Evolutionary conservation across 371 early-diverging fungal species (phyloP), one percentile per base, ranked within the genome.

Genomic region (Syncephalastrum racemosum): DNA sequence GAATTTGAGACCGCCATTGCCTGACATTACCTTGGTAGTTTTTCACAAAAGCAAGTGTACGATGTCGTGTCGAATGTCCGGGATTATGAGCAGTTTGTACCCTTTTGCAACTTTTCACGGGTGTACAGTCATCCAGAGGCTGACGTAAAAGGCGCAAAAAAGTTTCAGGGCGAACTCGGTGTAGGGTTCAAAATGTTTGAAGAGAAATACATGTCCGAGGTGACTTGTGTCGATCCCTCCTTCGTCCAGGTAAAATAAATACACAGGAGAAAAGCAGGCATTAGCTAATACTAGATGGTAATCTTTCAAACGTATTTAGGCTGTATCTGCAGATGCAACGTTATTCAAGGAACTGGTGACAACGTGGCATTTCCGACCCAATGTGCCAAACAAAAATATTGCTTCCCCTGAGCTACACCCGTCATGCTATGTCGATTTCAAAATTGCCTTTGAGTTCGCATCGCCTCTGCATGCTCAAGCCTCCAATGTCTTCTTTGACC

Each of bases 401-500:
- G 67, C 51, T 22, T 59, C 50, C 18, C 66, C 64, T 59, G 70
- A 58, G 27, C 36, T 56, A 59, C 80, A 79, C 46, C 82, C 85
- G 0, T 64, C 77, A 12, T 87, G 88, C 62, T 68, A 66, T 62
- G 81, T 92, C 2, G 88, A 89, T 60, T 91, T 91, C 64, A 58
- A 75, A 39, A 86, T 93, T 36, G 63, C 73, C n/a, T 93, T 91
- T 68, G 88, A 92, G 61, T 92, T 93, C 66, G 71, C 82, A 23
- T 89, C 90, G 0, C 79, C 86, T 10, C 50, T 93, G 4, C 89
- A 93, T 66, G 86, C 90, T 14, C 87, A 85, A 54, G 75, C 89
- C 15, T 85, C 91, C 0, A 70, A 74, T 15, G 63, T 90, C 22
- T 93, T 93, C 70, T 90, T 91, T 61, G 84, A 88, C 48, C 81